Evolutionary conservation across 495 filamentous ascomycete species (phyloP), one percentile per base, ranked within the genome.

Genomic region (Lophium mytilinum): DNA sequence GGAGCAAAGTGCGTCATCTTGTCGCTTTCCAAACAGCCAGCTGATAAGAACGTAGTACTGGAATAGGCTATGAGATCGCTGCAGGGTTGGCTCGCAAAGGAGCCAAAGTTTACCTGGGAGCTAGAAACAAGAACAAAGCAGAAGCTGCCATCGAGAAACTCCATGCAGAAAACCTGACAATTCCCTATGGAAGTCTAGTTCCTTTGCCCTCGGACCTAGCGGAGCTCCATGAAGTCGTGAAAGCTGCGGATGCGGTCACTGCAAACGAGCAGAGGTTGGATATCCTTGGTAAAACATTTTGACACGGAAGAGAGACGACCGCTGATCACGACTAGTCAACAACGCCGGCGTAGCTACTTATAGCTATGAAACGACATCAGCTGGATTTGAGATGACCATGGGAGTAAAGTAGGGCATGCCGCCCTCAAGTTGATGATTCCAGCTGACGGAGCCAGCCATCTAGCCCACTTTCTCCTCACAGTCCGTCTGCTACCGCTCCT

Each of bases 61-160:
- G 53, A 9, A 47, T 55, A n/a, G 53, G 53, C 40, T 55, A 19
- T 3, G 21, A 55, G n/a, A 19, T 55, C 3, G 39, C 53, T 9
- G 14, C 49, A 10, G 35, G 40, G 21, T 43, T 56, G 34, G 45
- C 46, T 36, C 33, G 49, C 5, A 49, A 50, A 12, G 54, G 54
- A n/a, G 54, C 54, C 1, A 56, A 56, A 50, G 54, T 56, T 14
- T 56, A 37, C 45, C 19, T 56, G 17, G 45, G 54, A 10, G 54
- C 54, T 10, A 43, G 54, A 18, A 56, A 18, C 36, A 34, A 41
- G 11, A 14, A 37, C 18, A 56, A 56, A 41, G 46, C 54, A 4
- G 17, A 39, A 9, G 24, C 33, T 1, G 54, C 18, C n/a, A 56
- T 56, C 54, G 9, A 37, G 10, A 10, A 7, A 15, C 37, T 56